phyloP scores from a whole-genome alignment of 2,329 filamentous ascomycete genomes.

The Diaporthe caulivora region DNA sequence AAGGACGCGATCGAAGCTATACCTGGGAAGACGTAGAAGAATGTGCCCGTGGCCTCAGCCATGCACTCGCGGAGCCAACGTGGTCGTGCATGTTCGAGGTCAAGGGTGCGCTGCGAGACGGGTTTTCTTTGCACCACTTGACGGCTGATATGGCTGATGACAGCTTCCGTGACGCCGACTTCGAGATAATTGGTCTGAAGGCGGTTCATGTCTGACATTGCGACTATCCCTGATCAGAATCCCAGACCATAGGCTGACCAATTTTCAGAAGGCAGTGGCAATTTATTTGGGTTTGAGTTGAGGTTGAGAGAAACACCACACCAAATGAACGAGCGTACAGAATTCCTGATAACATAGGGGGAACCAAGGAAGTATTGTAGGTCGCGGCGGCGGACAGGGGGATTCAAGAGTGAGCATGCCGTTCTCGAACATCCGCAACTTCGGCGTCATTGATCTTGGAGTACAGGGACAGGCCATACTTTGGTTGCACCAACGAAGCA shows the following conservation, averaged over 20 bases:
- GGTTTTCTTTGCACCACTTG: conserved; percentile 63
- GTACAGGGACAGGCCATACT: not conserved
- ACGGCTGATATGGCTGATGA: conserved; percentile 62
- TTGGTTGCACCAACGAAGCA: not conserved
- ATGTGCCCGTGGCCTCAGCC: conserved; percentile 68
- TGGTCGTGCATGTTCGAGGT: conserved; percentile 66
- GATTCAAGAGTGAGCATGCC: conserved; percentile 3
- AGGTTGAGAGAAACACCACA: not conserved
- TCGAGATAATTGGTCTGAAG: conserved; percentile 51
- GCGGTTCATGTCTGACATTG: conserved; percentile 33
- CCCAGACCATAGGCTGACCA: too few relatives aligned
- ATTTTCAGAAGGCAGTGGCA: not conserved
- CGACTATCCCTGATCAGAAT: not conserved
- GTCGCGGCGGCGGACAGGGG: not conserved
- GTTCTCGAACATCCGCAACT: conserved; percentile 6
- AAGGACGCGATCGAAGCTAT: conserved; percentile 66
- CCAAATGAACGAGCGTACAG: too few relatives aligned
- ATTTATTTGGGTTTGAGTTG: not conserved
- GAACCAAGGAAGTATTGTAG: not conserved
- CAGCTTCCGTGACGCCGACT: conserved; percentile 65
- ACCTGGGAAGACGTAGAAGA: conserved; percentile 67
- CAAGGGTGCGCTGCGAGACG: conserved; percentile 65
- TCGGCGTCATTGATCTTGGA: conserved; percentile 26
- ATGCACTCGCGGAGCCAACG: conserved; percentile 66
- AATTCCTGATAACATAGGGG: not conserved